Evolutionary conservation across 768 basidiomycete genomes (phyloP).

Genomic region (Leccinum truebloodii): DNA sequence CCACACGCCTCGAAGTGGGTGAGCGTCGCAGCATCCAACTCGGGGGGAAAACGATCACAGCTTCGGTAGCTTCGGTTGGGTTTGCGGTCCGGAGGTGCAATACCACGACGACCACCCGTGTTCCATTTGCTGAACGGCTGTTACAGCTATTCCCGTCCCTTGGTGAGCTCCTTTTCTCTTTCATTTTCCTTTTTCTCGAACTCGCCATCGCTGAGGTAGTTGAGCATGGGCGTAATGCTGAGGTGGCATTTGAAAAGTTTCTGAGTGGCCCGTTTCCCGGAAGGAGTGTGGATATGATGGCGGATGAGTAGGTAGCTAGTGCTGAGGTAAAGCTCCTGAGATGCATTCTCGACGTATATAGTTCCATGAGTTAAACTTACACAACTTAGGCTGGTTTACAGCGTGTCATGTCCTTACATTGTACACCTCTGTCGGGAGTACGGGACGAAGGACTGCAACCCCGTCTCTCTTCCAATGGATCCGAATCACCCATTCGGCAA

Average conservation of each 20-base stretch:
- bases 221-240: constrained; percentile 64
- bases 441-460: no score
- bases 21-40: constrained; percentile 68
- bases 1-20: constrained; percentile 80
- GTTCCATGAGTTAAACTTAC: no score
- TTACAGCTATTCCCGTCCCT: constrained; percentile 47
- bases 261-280: constrained; percentile 31
- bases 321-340: no score
- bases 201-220: constrained; percentile 85
- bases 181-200: constrained; percentile 89
- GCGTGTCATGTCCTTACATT: no score
- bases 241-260: no score
- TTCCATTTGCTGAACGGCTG: constrained; percentile 53
- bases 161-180: constrained; percentile 88
- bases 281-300: no score
- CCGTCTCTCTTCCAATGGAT: no score
- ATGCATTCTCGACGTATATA: no score
- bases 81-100: constrained; percentile 90
- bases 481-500: no score
- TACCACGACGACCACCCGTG: constrained; percentile 76
- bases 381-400: no score
- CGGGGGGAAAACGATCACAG: constrained; percentile 83
- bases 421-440: no score
- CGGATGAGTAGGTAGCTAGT: no score
- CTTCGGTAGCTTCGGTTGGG: constrained; percentile 89